A percentile compares a stretch with the other conserved stretches of the same genome.
phyloP scores from a whole-genome alignment of 495 filamentous ascomycete genomes.

The Aspergillus haitiensis region DNA sequence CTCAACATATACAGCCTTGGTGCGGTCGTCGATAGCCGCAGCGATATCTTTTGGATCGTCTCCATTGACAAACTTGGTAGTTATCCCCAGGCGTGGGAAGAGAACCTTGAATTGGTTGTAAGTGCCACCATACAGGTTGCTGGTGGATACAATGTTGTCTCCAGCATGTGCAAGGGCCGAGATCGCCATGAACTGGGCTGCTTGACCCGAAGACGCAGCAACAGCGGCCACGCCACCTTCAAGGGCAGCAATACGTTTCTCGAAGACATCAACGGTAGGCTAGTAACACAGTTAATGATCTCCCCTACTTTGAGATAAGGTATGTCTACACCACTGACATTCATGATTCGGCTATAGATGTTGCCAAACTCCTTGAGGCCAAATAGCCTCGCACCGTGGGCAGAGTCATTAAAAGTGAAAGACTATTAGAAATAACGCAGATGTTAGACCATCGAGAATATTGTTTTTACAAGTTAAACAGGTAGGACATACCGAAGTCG shows the following conservation, averaged over 20 bases:
- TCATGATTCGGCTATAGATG: slow-evolving; percentile 98
- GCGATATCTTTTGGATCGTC: slow-evolving; percentile 83
- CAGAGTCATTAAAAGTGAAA: slow-evolving; percentile 93
- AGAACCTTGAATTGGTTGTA: slow-evolving; percentile 98
- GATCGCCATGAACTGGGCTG: slow-evolving; percentile 93
- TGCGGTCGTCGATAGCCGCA: slow-evolving; percentile 87
- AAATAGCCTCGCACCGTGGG: slow-evolving; percentile 93
- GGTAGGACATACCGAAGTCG: slow-evolving; percentile 66
- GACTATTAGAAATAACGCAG: slow-evolving; percentile 54
- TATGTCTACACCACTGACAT: slow-evolving; percentile 47
- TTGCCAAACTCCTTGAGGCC: slow-evolving; percentile 98
- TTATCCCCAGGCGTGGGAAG: slow-evolving; percentile 81
- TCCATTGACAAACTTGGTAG: slow-evolving; percentile 84
- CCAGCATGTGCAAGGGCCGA: slow-evolving; percentile 78
- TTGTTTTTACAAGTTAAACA: background rate
- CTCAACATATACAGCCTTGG: slow-evolving; percentile 95
- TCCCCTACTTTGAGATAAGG: background rate
- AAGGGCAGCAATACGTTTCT: slow-evolving; percentile 93
- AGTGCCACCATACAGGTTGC: slow-evolving; percentile 93
- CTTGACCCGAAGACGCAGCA: slow-evolving; percentile 86
- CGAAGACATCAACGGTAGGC: slow-evolving; percentile 97
- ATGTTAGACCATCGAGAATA: background rate
- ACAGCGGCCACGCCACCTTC: slow-evolving; percentile 93
- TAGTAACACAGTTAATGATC: slow-evolving; percentile 29
- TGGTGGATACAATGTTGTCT: slow-evolving; percentile 94